These are phyloP conservation scores for Jatropha multifida DNA, from an alignment of 441 rosid genomes.

Conservation along the genomic window DNA sequence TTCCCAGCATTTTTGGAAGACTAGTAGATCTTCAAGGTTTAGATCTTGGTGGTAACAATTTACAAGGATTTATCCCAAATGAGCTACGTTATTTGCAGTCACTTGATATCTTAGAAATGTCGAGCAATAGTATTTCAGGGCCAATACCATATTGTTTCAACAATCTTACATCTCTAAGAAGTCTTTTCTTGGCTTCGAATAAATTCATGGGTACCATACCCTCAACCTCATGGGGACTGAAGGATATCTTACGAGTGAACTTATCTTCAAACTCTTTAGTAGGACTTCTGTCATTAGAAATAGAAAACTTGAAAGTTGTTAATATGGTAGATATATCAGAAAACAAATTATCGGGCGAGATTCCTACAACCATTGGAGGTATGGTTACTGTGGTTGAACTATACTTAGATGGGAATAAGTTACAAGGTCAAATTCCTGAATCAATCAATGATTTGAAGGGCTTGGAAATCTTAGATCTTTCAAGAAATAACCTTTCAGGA, in stretches of 20 bases:
- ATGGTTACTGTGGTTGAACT: background rate
- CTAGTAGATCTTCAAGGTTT: constrained; percentile 9
- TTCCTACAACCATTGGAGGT: constrained; percentile 20
- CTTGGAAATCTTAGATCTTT: constrained; percentile 14
- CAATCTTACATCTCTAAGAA: constrained; percentile 2
- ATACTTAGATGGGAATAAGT: constrained; percentile 4
- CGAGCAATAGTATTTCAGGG: constrained; percentile 13
- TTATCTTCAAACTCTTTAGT: constrained; percentile 8
- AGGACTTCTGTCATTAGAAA: constrained; percentile 7
- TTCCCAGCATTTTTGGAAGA: background rate
- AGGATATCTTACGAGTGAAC: background rate
- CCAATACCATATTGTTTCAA: constrained; percentile 13
- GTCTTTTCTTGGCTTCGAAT: background rate
- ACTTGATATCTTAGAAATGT: background rate
- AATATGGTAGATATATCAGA: constrained; percentile 2
- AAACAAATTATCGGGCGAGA: constrained; percentile 13
- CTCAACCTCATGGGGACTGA: constrained; percentile 11
- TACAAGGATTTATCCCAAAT: constrained; percentile 13
- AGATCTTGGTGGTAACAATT: background rate
- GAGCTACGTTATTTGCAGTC: constrained; percentile 9
- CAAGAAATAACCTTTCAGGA: constrained; percentile 13
- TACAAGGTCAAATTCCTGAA: constrained; percentile 21
- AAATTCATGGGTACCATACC: constrained; percentile 3
- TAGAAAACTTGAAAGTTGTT: background rate
- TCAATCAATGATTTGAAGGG: background rate